phyloP scores from a whole-genome alignment of 2,329 filamentous ascomycete species.

The Eutypa lata region DNA sequence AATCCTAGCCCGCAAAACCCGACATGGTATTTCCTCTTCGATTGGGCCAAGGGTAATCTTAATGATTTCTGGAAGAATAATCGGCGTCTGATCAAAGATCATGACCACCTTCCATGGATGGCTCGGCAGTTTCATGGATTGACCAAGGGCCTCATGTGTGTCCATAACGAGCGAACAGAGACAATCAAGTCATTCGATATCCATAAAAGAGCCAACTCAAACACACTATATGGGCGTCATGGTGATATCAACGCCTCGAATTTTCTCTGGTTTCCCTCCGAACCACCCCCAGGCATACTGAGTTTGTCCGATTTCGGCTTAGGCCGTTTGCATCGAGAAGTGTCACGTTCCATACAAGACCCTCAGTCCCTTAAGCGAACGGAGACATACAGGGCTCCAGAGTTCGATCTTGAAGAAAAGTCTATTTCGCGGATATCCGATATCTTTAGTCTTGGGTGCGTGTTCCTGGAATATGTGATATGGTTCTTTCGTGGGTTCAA shows the following conservation, averaged over 20 bases:
- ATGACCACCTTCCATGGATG: constrained; percentile 7
- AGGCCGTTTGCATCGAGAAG: constrained; percentile 28
- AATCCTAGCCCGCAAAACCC: not conserved
- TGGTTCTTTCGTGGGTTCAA: constrained; percentile 28
- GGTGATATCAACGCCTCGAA: constrained; percentile 35
- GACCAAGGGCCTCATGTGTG: constrained; percentile 10
- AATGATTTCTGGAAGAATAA: constrained; percentile 12
- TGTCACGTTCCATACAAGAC: constrained; percentile 25
- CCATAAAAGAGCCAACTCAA: not conserved
- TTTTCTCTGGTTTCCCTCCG: constrained; percentile 26
- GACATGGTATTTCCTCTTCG: constrained; percentile 16
- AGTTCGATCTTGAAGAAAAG: constrained; percentile 23
- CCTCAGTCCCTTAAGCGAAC: constrained; percentile 10
- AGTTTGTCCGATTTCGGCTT: constrained; percentile 34
- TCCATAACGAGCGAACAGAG: constrained; percentile 12
- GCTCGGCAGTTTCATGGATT: constrained; percentile 7
- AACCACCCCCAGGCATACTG: constrained; percentile 14
- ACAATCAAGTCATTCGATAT: constrained; percentile 4
- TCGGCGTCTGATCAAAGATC: not conserved
- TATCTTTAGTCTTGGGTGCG: constrained; percentile 33
- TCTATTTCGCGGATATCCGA: constrained; percentile 33
- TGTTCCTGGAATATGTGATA: constrained; percentile 34
- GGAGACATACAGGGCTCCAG: constrained; percentile 37
- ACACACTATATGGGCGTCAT: constrained; percentile 27
- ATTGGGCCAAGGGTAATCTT: constrained; percentile 15